Evolutionary conservation across 129 eudicot genomes (phyloP), one percentile per base, ranked within the genome.

Genomic region (Tanacetum coccineum): DNA sequence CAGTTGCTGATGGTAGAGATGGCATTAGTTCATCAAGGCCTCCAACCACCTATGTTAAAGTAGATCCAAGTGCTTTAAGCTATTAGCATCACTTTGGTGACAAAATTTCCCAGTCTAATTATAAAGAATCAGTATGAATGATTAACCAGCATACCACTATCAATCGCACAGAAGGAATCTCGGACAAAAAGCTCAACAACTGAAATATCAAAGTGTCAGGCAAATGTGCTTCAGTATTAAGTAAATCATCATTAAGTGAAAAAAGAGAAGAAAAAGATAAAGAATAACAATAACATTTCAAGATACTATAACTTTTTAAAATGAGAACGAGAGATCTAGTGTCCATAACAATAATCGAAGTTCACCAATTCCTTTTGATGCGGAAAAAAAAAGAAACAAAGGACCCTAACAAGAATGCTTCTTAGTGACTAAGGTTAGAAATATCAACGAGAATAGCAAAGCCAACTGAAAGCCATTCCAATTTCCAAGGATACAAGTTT

Each of bases 131-230:
- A 39, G 55, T 44, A 36, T 2, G 13, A 58, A 63, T 36, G 42
- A 36, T 40, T 51, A 54, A 69, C 11, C 25, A 62, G 40, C 85
- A 26, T 80, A 92, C 98, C 96, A 88, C 98, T 67, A 92, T 79
- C 18, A 92, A 83, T 63, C 81, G 91, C 39, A 92, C 91, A 7
- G 94, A 70, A 52, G 96, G 95, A 66, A 92, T 83, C 90, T 85
- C 94, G 1, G 98, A 86, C 68, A 92, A 80, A 79, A 86, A 88
- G 80, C 87, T 82, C 81, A 92, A 54, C 78, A 92, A 76, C 96
- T 88, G 96, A 76, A 83, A 79, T 59, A 18, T 77, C 64, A 61
- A 75, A 74, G 45, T 71, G 52, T 14, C 66, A 74, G 39, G 44
- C 32, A 68, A 39, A 26, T 45, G 25, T 25, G 25, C 55, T 53